Evolutionary conservation across 257 asterid species (phyloP).

Genomic region (Gentiana straminea): DNA sequence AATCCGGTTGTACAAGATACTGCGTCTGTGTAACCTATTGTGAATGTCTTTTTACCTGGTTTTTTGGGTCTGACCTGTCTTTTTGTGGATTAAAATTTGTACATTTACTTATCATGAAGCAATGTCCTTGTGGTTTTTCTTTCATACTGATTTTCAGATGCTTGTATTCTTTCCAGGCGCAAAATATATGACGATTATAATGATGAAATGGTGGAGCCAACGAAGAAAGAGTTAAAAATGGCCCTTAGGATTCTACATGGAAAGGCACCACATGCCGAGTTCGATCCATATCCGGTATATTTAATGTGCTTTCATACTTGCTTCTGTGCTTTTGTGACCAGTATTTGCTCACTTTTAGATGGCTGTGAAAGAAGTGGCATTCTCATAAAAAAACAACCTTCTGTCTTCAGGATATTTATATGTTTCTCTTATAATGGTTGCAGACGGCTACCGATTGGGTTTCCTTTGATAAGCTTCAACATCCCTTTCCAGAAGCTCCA

Average conservation of each 20-base stretch:
- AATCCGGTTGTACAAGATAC: no score
- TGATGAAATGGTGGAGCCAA: slow-evolving; percentile 85
- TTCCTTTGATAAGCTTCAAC: slow-evolving; percentile 60
- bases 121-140: no score
- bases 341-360: background rate
- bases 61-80: no score
- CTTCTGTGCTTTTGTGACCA: background rate
- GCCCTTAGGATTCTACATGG: slow-evolving; percentile 61
- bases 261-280: slow-evolving; percentile 89
- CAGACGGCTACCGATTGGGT: slow-evolving; percentile 93
- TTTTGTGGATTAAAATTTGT: no score
- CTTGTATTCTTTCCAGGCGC: slow-evolving; percentile 43
- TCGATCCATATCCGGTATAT: slow-evolving; percentile 72
- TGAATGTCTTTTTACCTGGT: no score
- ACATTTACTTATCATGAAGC: no score
- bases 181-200: slow-evolving; percentile 72
- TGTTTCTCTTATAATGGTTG: slow-evolving; percentile 13
- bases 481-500: slow-evolving; percentile 85
- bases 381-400: background rate
- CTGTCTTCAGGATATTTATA: background rate
- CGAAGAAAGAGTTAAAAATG: slow-evolving; percentile 57
- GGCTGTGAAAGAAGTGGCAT: background rate
- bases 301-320: no score
- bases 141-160: no score
- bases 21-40: no score